These are phyloP conservation scores for Capsicum baccatum DNA, from an alignment of 257 asterid genomes.

Conservation along the genomic window DNA sequence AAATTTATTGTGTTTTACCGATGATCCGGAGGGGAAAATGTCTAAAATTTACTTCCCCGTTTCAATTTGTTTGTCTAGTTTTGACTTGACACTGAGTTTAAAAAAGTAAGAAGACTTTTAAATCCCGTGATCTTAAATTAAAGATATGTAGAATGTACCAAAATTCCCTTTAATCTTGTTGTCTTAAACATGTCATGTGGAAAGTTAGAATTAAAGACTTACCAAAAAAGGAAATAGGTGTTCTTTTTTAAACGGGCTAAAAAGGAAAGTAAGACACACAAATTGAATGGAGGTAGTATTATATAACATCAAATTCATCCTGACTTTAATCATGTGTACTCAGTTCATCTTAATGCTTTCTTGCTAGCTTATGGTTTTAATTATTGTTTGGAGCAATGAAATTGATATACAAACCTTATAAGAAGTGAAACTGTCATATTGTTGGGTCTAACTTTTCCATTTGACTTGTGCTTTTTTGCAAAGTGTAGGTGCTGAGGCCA, in stretches of 20 bases:
- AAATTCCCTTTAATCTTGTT: no score
- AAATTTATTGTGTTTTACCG: not conserved
- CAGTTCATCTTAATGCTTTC: not conserved
- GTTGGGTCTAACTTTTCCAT: conserved; percentile 22
- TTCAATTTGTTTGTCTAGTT: no score
- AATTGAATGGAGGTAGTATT: not conserved
- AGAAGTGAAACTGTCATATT: not conserved
- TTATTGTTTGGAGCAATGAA: conserved; percentile 19
- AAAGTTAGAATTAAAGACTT: no score
- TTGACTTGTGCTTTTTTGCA: conserved; percentile 28
- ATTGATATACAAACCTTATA: conserved; percentile 15
- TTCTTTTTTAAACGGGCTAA: no score
- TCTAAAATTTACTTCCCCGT: no score
- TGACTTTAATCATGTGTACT: not conserved
- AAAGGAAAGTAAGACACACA: no score
- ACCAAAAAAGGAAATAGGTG: no score
- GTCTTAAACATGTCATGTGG: no score
- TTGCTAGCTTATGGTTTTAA: conserved; percentile 11
- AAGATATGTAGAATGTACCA: no score
- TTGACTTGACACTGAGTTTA: no score
- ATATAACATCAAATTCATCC: not conserved
- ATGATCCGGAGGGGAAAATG: not conserved
- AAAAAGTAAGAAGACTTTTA: no score
- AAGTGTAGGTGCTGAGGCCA: conserved; percentile 56
- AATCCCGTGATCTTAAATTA: no score